Conservation (phyloP, 164 flowering plant genomes). For the Santalum album region DNA sequence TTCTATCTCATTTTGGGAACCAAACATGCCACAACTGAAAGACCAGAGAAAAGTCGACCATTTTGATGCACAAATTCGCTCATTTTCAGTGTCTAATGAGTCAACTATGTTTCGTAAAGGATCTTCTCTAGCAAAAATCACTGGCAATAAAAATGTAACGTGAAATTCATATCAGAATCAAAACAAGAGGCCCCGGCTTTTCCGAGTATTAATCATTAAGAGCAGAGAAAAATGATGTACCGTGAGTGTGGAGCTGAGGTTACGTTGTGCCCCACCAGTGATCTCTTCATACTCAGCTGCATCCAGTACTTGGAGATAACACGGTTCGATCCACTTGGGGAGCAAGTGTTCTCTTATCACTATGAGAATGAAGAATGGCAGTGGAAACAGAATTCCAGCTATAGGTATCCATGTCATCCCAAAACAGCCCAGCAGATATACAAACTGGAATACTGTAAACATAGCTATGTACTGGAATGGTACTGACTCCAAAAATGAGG, state of each 20-base stretch:
- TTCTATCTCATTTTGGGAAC: too few species aligned
- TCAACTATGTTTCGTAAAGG: neutral
- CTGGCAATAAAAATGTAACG: neutral
- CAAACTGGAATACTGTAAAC: slow-evolving; percentile 31
- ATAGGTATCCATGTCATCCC: slow-evolving; percentile 36
- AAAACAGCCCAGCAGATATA: slow-evolving; percentile 23
- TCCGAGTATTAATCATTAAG: too few species aligned
- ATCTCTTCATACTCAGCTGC: slow-evolving; percentile 46
- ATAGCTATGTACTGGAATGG: slow-evolving; percentile 30
- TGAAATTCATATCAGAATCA: neutral
- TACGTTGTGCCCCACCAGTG: slow-evolving; percentile 8
- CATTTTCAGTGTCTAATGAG: neutral
- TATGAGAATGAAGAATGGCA: slow-evolving; percentile 38
- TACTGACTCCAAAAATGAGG: slow-evolving; percentile 63
- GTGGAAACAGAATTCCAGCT: slow-evolving; percentile 36
- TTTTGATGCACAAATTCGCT: neutral
- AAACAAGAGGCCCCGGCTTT: neutral
- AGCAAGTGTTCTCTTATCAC: slow-evolving; percentile 29
- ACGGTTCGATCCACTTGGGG: slow-evolving; percentile 25
- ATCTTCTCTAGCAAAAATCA: neutral
- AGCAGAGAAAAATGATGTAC: slow-evolving; percentile 1
- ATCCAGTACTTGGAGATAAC: slow-evolving; percentile 29
- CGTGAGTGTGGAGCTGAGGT: slow-evolving; percentile 6
- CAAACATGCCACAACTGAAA: too few species aligned
- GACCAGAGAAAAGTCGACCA: neutral